Percentiles rank a stretch among this genome's conserved stretches.
phyloP scores from a whole-genome alignment of 768 basidiomycete genomes.

The Trichaptum fuscoviolaceum region DNA sequence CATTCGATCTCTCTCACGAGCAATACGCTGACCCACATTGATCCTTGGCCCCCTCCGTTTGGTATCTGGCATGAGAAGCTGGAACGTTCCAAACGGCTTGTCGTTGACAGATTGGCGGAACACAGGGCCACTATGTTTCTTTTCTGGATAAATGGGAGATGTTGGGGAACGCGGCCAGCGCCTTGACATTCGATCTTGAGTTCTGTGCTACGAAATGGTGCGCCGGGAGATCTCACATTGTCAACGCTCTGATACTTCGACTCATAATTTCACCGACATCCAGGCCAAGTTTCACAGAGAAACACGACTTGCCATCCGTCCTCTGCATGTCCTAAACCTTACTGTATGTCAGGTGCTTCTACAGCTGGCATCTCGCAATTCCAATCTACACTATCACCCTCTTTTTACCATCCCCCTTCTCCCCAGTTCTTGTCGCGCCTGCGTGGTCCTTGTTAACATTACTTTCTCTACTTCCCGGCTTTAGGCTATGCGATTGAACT shows the following conservation, averaged over 20 bases:
- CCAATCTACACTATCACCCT: too few relatives aligned
- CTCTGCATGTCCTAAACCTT: not conserved
- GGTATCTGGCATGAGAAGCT: not conserved
- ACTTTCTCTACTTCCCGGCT: too few relatives aligned
- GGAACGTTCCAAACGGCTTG: not conserved
- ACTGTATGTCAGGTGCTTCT: not conserved
- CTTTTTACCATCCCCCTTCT: too few relatives aligned
- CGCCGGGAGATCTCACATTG: not conserved
- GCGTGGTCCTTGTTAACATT: too few relatives aligned
- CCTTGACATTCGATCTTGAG: not conserved
- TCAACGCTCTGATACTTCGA: not conserved
- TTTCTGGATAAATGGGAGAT: not conserved
- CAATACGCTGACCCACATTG: not conserved
- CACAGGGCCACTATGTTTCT: not conserved
- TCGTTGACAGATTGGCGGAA: not conserved
- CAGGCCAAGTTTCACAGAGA: not conserved
- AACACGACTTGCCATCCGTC: not conserved
- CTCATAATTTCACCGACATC: not conserved
- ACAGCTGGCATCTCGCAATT: too few relatives aligned
- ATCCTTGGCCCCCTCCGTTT: not conserved
- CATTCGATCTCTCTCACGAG: not conserved
- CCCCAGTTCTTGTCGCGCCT: too few relatives aligned
- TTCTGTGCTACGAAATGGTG: not conserved
- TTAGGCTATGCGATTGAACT: too few relatives aligned
- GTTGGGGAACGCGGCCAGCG: too few relatives aligned